A percentile compares a stretch with the other conserved stretches of the same genome.
These are phyloP conservation scores for Fusarium sp. DNA, from an alignment of 2,329 filamentous ascomycete species.

Conservation along the genomic window DNA sequence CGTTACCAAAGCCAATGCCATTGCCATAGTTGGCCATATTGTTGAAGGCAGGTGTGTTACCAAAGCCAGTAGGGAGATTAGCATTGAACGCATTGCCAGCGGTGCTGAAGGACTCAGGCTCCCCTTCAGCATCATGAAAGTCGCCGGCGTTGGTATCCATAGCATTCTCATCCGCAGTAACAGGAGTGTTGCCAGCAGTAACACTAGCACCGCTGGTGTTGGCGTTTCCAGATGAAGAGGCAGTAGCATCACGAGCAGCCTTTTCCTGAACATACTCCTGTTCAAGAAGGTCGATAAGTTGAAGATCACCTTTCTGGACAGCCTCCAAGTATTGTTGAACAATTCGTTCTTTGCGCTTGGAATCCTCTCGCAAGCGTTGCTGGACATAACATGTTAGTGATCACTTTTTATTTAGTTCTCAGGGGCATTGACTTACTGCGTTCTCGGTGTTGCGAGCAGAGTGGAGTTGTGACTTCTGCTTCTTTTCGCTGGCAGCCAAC, in stretches of 20 bases:
- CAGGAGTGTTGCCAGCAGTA: not conserved
- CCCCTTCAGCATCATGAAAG: not conserved
- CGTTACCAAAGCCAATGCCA: not conserved
- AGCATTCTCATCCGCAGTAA: not conserved
- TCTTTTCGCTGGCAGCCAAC: not conserved
- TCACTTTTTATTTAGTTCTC: no score
- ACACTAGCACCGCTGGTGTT: not conserved
- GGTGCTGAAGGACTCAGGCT: not conserved
- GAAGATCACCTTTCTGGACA: slow-evolving; percentile 21
- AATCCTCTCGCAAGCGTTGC: slow-evolving; percentile 5
- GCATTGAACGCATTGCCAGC: not conserved
- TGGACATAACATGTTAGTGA: slow-evolving; percentile 7
- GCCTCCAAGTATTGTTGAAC: slow-evolving; percentile 2
- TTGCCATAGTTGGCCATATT: no score
- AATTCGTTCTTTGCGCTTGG: not conserved
- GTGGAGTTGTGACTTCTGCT: not conserved
- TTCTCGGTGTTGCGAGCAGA: slow-evolving; percentile 5
- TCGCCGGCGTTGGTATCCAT: no score
- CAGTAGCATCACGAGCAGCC: not conserved
- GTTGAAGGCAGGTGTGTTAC: not conserved
- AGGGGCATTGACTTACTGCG: slow-evolving; percentile 13
- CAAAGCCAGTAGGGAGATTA: no score
- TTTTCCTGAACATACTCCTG: not conserved
- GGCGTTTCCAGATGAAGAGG: not conserved
- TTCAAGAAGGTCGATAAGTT: not conserved